Evolutionary conservation across 257 asterid genomes (phyloP), one percentile per base, ranked within the genome.

Genomic region (Nicotiana paniculata): DNA sequence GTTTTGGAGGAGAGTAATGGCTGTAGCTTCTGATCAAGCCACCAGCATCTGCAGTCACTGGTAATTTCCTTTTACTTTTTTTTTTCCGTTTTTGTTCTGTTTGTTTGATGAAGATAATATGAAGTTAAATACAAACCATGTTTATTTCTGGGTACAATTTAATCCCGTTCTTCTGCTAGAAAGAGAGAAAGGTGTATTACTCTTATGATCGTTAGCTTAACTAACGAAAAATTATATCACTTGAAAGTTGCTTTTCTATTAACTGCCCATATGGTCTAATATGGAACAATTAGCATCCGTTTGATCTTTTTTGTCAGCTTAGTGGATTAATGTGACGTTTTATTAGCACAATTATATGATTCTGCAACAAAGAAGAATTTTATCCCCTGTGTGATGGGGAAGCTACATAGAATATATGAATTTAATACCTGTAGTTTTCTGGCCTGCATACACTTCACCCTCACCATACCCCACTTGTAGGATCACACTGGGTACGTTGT

Each of bases 31-130:
- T 86, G 96, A 95, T 90, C 93, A 85, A 68, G 83, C 81, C 83
- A 90, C 97, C 72, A 89, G 89, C 90, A 85, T 93, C 87, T 95
- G 98, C 95, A 81, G 63, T 79, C 97, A 95, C 96, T 95, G 98
- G 98, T 91, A 54, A 51, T 13, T 30, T 35, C 21, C 3, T 18
- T 9, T 33, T 3, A n/a, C 21, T 21, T 67, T 39, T 28, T 5
- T 37, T 81, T 26, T 24, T 67, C 2, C 35, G 48, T 43, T 2
- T 53, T 63, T 69, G 26, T 59, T 39, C 3, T 80, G 28, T 18
- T 66, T 51, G 66, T 30, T 48, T 51, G 17, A 72, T 72, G 59
- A 43, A 3, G 32, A 46, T 43, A 43, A 72, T 12, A 0, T 10
- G 59, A 46, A 80, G 43, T 48, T 81, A 16, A 58, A 48, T 80